A percentile compares a stretch with the other conserved stretches of the same genome.
Evolutionary conservation across 2,329 filamentous ascomycete species (phyloP).

Genomic region (Thielaviopsis punctulata): DNA sequence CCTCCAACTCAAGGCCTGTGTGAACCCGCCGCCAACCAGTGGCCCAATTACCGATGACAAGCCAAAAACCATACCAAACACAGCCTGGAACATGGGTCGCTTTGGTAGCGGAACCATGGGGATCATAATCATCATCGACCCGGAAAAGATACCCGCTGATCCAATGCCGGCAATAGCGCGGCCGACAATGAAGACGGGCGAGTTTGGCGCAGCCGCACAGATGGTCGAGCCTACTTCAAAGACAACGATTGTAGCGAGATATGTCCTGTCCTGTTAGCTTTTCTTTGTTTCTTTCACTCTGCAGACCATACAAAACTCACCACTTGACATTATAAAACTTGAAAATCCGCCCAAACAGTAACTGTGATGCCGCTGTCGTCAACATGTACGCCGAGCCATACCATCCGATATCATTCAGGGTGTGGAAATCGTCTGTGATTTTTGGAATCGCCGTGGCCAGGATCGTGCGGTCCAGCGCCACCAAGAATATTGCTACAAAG

Average conservation of each 20-base stretch:
- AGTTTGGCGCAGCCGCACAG: slow-evolving; percentile 37
- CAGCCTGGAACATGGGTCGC: slow-evolving; percentile 38
- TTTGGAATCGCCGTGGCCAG: slow-evolving; percentile 34
- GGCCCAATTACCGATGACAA: slow-evolving; percentile 35
- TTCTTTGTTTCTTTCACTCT: not conserved
- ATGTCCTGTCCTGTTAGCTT: slow-evolving; percentile 18
- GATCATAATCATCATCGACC: slow-evolving; percentile 38
- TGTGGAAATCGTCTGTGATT: slow-evolving; percentile 35
- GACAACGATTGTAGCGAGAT: slow-evolving; percentile 29
- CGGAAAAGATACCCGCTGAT: slow-evolving; percentile 39
- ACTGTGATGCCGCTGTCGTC: slow-evolving; percentile 36
- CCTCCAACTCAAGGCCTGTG: slow-evolving; percentile 30
- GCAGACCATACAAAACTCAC: slow-evolving; percentile 16
- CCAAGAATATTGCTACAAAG: slow-evolving; percentile 37
- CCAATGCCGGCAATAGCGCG: slow-evolving; percentile 39
- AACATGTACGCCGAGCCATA: slow-evolving; percentile 43
- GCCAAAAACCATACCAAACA: slow-evolving; percentile 40
- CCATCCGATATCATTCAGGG: slow-evolving; percentile 41
- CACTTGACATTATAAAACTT: slow-evolving; percentile 31
- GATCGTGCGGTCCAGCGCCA: slow-evolving; percentile 38
- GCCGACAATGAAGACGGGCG: slow-evolving; percentile 36
- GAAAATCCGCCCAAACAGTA: slow-evolving; percentile 32
- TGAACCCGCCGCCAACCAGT: slow-evolving; percentile 36
- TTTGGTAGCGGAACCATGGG: slow-evolving; percentile 42
- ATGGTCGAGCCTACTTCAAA: slow-evolving; percentile 38